Evolutionary conservation across 1,284 basidiomycete genomes (phyloP).

Genomic region (Schizopora paradoxa): DNA sequence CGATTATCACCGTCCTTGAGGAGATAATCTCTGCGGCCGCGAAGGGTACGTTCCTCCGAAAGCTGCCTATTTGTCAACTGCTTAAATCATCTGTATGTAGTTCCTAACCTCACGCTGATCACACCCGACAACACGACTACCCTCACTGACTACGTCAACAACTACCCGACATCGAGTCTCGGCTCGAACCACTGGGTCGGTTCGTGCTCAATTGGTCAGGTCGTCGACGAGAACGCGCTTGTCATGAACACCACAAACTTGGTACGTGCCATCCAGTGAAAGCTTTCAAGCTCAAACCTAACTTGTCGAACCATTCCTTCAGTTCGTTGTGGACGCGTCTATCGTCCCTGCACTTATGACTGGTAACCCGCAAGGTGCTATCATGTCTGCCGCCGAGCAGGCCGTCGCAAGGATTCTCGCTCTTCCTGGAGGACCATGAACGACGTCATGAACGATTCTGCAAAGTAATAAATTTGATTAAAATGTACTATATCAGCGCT

Average conservation of each 20-base stretch:
- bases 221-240: conserved; percentile 54
- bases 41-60: conserved; percentile 29
- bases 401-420: conserved; percentile 48
- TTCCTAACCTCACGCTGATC: conserved; percentile 46
- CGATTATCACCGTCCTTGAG: conserved; percentile 44
- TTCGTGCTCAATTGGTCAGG: conserved; percentile 32
- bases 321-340: conserved; percentile 37
- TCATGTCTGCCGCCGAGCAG: conserved; percentile 55
- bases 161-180: conserved; percentile 42
- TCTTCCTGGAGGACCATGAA: conserved; percentile 44
- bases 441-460: too few species aligned
- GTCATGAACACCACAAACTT: conserved; percentile 55
- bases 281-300: not conserved
- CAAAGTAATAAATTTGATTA: too few species aligned
- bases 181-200: conserved; percentile 60
- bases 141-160: conserved; percentile 45
- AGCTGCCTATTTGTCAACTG: not conserved
- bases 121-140: conserved; percentile 55
- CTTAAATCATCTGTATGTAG: conserved; percentile 25
- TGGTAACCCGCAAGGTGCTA: conserved; percentile 48
- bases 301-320: conserved; percentile 10
- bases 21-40: conserved; percentile 40
- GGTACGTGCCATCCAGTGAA: conserved; percentile 28
- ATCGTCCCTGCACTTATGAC: conserved; percentile 42
- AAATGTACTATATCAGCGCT: too few species aligned